Conservation (phyloP, 495 filamentous ascomycete species). For the Aspergillus ellipticus region DNA sequence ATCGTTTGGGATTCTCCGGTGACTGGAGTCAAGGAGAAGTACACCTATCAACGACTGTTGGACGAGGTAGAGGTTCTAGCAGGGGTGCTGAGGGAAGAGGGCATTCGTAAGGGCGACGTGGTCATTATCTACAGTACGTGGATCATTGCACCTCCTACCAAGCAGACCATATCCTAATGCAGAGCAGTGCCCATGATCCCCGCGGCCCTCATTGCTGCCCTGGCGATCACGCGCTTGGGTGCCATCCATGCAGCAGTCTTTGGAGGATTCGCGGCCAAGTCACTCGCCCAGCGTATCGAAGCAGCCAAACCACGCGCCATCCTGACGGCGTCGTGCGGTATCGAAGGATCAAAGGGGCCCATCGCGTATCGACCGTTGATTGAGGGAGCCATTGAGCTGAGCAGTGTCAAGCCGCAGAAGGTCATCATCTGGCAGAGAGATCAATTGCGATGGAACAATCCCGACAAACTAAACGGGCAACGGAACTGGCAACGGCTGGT, state of each 20-base stretch:
- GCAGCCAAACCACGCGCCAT: constrained; percentile 70
- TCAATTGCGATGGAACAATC: constrained; percentile 66
- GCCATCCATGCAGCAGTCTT: constrained; percentile 92
- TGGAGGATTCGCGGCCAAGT: constrained; percentile 78
- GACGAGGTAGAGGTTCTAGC: constrained; percentile 82
- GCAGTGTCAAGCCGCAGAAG: constrained; percentile 59
- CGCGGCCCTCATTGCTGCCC: constrained; percentile 75
- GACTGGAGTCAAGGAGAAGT: constrained; percentile 65
- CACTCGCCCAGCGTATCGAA: constrained; percentile 86
- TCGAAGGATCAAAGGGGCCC: constrained; percentile 79
- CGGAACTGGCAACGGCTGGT: constrained; percentile 76
- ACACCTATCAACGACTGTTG: constrained; percentile 71
- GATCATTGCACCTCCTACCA: neutral
- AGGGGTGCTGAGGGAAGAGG: constrained; percentile 77
- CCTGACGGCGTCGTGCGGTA: constrained; percentile 87
- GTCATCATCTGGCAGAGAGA: constrained; percentile 78
- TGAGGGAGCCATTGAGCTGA: constrained; percentile 58
- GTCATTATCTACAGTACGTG: constrained; percentile 86
- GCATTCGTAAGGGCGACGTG: constrained; percentile 80
- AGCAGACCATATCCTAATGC: neutral
- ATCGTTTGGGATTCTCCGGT: constrained; percentile 89
- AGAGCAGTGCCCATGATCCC: constrained; percentile 90
- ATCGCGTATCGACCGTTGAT: constrained; percentile 69
- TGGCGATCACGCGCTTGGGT: constrained; percentile 76
- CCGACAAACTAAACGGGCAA: constrained; percentile 62